phyloP scores from a whole-genome alignment of 805 yeast species.

The Tetrapisispora nanseiensis region DNA sequence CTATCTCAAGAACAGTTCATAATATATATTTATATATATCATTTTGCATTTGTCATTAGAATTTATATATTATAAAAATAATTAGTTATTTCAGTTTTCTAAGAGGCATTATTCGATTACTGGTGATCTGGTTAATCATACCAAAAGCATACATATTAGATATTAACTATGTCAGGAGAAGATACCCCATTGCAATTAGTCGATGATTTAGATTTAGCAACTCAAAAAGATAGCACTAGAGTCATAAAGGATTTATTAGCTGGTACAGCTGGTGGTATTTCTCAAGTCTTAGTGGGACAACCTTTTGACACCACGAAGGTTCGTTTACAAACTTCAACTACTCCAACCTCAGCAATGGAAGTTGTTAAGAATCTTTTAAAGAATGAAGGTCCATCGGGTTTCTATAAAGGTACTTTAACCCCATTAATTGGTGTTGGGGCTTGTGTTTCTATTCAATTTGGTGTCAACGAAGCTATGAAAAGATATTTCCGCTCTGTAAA shows the following conservation, averaged over 20 bases:
- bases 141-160: not conserved
- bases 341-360: constrained; percentile 60
- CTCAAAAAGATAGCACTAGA: constrained; percentile 6
- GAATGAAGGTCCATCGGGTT: constrained; percentile 78
- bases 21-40: too few relatives aligned
- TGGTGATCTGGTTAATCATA: not conserved
- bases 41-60: too few relatives aligned
- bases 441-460: constrained; percentile 92
- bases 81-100: not conserved
- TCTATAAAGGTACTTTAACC: constrained; percentile 88
- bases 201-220: constrained; percentile 20
- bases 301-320: constrained; percentile 95
- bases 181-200: constrained; percentile 25
- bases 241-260: constrained; percentile 66
- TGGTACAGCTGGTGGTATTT: constrained; percentile 92
- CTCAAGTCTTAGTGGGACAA: constrained; percentile 92
- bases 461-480: constrained; percentile 91
- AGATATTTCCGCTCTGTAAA: constrained; percentile 47
- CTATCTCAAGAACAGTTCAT: not conserved
- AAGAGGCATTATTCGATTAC: not conserved
- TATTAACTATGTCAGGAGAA: constrained; percentile 27
- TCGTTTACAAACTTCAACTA: constrained; percentile 78
- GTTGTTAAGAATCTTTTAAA: constrained; percentile 61
- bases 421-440: constrained; percentile 97
- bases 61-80: too few relatives aligned